A percentile compares a stretch with the other conserved stretches of the same genome.
Evolutionary conservation across 1,139 yeast species (phyloP).

Genomic region (Diutina sp.): DNA sequence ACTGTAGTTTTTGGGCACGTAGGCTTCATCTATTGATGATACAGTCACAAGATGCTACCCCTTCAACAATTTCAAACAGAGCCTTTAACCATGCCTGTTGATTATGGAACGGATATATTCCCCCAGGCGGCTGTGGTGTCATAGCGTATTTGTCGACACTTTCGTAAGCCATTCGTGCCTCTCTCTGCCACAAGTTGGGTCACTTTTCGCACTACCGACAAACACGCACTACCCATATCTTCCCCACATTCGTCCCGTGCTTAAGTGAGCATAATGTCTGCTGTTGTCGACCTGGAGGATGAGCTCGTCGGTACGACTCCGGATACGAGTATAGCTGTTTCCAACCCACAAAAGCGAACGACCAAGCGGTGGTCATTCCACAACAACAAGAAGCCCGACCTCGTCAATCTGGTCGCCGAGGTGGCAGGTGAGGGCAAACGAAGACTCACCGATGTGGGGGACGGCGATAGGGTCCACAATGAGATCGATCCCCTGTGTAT

Average conservation of each 20-base stretch:
- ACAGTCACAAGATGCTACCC: too few species aligned
- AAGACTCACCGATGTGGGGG: constrained; percentile 29
- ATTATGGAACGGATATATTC: too few species aligned
- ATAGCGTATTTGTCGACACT: neutral
- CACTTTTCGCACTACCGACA: neutral
- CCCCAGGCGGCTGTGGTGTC: neutral
- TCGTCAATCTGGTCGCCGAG: constrained; percentile 18
- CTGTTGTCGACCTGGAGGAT: neutral
- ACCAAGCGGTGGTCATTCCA: constrained; percentile 34
- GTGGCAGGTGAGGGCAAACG: constrained; percentile 11
- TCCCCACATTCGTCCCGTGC: neutral
- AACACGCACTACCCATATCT: neutral
- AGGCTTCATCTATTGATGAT: too few species aligned
- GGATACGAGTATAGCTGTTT: neutral
- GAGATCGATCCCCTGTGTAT: constrained; percentile 37
- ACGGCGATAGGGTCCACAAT: constrained; percentile 43
- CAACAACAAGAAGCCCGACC: constrained; percentile 22
- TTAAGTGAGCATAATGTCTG: neutral
- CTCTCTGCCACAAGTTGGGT: neutral
- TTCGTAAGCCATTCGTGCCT: neutral
- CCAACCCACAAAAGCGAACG: constrained; percentile 13
- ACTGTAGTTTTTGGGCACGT: too few species aligned
- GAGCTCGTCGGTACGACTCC: neutral
- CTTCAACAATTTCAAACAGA: too few species aligned
- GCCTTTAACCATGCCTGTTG: too few species aligned